Base-by-base conservation (phyloP, 805 yeast genomes). In the Clavispora asparagi region DNA sequence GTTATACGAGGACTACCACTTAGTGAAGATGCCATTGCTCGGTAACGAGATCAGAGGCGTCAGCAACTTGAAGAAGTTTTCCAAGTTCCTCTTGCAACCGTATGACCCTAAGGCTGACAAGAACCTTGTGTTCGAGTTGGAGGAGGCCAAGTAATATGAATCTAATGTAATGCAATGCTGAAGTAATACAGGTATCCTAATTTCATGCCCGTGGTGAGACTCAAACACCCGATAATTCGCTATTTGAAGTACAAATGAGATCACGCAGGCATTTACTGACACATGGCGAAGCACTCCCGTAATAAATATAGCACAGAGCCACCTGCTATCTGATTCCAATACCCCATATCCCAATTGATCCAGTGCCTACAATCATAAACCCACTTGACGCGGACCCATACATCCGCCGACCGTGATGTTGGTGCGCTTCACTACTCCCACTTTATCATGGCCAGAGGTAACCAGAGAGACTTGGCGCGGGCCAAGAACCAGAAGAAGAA, bases 41-140 rank as follows among this genome's bases (percentile, higher is more conserved):
- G 96, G 97, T 40, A 81, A 86, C 54, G 99, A 94, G 71, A 94
- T 94, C 46, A 82, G 99, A 68, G 99, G 99, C 30, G 74, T 87
- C 52, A 86, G 85, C 45, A 88, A 90, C 61, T 77, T 94, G 66
- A 83, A 80, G 64, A 79, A 82, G 64, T 94, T 94, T 61, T 87
- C 96, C 29, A 78, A 81, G 59, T 89, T 85, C 71, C 78, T 92
- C 59, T 68, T 89, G 43, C 77, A 82, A 37, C 94, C 94, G 28
- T 88, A 86, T 59, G 79, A 84, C 60, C 89, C 92, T 14, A 75
- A 75, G 56, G 65, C 61, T n/a, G 83, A 85, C 59, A 73, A 76
- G 42, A 68, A 65, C 40, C 54, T 79, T 31, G 78, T 79, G 39
- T 78, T 78, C 50, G 79, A 79, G 33, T 67, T 79, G 57, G 82